These are phyloP conservation scores for Francoa sonchifolia DNA, from an alignment of 441 rosid species.

Conservation along the genomic window DNA sequence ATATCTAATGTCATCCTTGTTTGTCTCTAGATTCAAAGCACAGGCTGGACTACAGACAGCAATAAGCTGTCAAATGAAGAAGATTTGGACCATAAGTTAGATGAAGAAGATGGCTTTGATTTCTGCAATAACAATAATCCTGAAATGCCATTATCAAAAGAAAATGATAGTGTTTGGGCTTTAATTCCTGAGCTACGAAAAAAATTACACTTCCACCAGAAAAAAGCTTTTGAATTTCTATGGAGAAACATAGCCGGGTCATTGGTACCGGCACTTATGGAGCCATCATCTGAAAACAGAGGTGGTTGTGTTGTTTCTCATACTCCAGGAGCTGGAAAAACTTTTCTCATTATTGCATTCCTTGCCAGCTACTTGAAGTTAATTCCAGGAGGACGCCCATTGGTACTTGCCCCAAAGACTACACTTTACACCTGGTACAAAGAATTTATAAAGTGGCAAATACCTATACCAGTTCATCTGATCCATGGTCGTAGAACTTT, in stretches of 20 bases:
- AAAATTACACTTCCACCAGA: slow-evolving; percentile 67
- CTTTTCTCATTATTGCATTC: slow-evolving; percentile 83
- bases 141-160: slow-evolving; percentile 26
- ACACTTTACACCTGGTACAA: slow-evolving; percentile 92
- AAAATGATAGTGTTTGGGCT: slow-evolving; percentile 66
- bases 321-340: slow-evolving; percentile 92
- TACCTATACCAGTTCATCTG: slow-evolving; percentile 72
- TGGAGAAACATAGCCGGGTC: slow-evolving; percentile 80
- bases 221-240: slow-evolving; percentile 77
- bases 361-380: slow-evolving; percentile 79
- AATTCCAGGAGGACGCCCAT: slow-evolving; percentile 76
- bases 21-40: slow-evolving; percentile 30
- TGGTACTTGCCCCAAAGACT: slow-evolving; percentile 90
- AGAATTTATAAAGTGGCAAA: slow-evolving; percentile 90
- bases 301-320: slow-evolving; percentile 94
- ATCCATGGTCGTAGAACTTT: slow-evolving; percentile 78
- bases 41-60: slow-evolving; percentile 32
- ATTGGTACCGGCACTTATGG: slow-evolving; percentile 47
- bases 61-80: slow-evolving; percentile 18
- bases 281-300: slow-evolving; percentile 29
- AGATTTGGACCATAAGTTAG: slow-evolving; percentile 19
- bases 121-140: slow-evolving; percentile 15
- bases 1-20: slow-evolving; percentile 13
- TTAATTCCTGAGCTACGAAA: slow-evolving; percentile 57
- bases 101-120: slow-evolving; percentile 25